Evolutionary conservation across 2,329 filamentous ascomycete species (phyloP).

Genomic region (Aspergillus viridinutans): DNA sequence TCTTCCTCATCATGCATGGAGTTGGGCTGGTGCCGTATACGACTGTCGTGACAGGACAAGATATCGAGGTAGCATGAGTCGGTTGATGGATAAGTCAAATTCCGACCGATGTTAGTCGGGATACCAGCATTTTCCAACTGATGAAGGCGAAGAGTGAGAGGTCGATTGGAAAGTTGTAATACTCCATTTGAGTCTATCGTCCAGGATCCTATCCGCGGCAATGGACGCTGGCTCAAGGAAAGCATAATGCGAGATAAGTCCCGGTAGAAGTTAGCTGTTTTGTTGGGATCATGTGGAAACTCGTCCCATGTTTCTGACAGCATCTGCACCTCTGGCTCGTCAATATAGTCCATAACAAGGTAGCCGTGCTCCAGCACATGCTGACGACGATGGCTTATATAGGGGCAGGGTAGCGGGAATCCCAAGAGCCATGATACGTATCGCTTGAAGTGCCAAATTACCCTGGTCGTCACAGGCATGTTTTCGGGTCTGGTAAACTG

Average conservation of each 20-base stretch:
- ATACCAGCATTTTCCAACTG: slow-evolving; percentile 33
- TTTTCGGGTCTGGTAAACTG: slow-evolving; percentile 14
- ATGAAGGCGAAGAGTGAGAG: slow-evolving; percentile 30
- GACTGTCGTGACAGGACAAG: slow-evolving; percentile 32
- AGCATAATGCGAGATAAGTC: slow-evolving; percentile 21
- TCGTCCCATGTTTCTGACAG: slow-evolving; percentile 26
- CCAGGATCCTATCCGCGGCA: slow-evolving; percentile 33
- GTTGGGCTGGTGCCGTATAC: slow-evolving; percentile 33
- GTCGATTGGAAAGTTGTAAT: slow-evolving; percentile 33
- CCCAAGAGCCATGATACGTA: slow-evolving; percentile 18
- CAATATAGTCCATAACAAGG: slow-evolving; percentile 28
- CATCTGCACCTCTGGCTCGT: slow-evolving; percentile 20
- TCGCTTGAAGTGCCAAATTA: slow-evolving; percentile 20
- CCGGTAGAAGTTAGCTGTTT: slow-evolving; percentile 17
- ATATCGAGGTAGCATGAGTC: slow-evolving; percentile 32
- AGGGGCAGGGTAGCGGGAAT: slow-evolving; percentile 19
- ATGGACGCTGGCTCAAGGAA: slow-evolving; percentile 13
- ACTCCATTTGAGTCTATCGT: slow-evolving; percentile 24
- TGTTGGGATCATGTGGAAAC: slow-evolving; percentile 12
- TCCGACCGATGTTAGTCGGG: slow-evolving; percentile 28
- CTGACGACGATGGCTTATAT: slow-evolving; percentile 15
- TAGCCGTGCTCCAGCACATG: slow-evolving; percentile 22
- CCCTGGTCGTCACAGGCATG: slow-evolving; percentile 12
- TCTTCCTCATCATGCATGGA: slow-evolving; percentile 25
- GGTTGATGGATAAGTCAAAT: slow-evolving; percentile 26